Percentiles rank a stretch among this genome's conserved stretches.
These are phyloP conservation scores for Tolypocladium nubicola DNA, from an alignment of 2,329 filamentous ascomycete species.

Conservation along the genomic window DNA sequence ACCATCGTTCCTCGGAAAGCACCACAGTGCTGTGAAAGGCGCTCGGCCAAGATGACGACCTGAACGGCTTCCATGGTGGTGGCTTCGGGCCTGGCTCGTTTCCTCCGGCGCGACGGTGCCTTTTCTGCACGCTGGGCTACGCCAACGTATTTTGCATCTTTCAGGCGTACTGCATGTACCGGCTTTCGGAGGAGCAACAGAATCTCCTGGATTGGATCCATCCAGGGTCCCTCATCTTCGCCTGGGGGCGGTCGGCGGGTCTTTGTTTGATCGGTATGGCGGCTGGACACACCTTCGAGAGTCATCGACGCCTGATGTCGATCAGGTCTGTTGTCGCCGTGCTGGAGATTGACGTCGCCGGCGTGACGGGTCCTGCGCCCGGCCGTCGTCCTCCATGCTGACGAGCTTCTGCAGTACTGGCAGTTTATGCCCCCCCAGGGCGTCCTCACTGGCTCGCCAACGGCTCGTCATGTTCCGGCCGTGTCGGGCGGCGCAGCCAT, in stretches of 20 bases:
- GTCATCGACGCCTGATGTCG: too few relatives aligned
- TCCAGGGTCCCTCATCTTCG: conserved; percentile 24
- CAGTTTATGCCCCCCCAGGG: conserved; percentile 42
- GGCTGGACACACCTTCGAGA: conserved; percentile 14
- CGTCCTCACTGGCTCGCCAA: conserved; percentile 29
- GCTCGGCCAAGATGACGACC: too few relatives aligned
- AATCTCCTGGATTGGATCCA: conserved; percentile 32
- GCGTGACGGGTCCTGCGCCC: conserved; percentile 18
- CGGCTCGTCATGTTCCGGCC: conserved; percentile 16
- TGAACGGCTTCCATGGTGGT: too few relatives aligned
- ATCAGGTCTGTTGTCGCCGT: too few relatives aligned
- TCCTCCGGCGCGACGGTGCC: too few relatives aligned
- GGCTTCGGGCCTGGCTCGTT: too few relatives aligned
- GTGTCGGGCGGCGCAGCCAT: conserved; percentile 24
- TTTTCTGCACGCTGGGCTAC: too few relatives aligned
- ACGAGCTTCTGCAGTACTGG: conserved; percentile 35
- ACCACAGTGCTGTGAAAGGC: too few relatives aligned
- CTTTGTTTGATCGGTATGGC: conserved; percentile 32
- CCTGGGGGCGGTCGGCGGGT: conserved; percentile 22
- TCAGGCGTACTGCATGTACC: conserved; percentile 31
- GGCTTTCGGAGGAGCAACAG: conserved; percentile 18
- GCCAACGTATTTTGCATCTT: conserved; percentile 33
- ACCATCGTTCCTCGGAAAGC: too few relatives aligned
- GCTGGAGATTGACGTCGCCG: too few relatives aligned
- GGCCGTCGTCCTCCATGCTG: conserved; percentile 24